phyloP scores from a whole-genome alignment of 2,329 filamentous ascomycete species.

The Westerdykella sp. region DNA sequence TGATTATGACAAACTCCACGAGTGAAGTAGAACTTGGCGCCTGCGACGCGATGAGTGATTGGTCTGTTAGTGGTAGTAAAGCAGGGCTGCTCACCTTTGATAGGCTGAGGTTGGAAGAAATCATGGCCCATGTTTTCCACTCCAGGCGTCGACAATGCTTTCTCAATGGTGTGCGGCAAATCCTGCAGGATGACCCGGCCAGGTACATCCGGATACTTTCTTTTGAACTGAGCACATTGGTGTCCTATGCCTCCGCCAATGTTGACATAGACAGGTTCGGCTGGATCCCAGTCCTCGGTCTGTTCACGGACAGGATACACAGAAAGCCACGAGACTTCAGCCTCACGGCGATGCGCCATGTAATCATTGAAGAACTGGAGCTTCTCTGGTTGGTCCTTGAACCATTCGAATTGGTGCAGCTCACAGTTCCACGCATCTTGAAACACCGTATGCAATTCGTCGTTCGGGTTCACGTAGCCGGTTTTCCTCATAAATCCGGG shows the following conservation, averaged over 20 bases:
- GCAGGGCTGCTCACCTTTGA: slow-evolving; percentile 14
- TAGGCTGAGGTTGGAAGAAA: slow-evolving; percentile 24
- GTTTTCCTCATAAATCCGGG: slow-evolving; percentile 4
- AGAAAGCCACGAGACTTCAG: slow-evolving; percentile 1
- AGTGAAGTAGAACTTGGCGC: slow-evolving; percentile 37
- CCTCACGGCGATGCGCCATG: slow-evolving; percentile 6
- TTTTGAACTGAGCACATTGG: slow-evolving; percentile 31
- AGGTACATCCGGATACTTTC: slow-evolving; percentile 26
- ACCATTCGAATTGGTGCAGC: slow-evolving; percentile 2
- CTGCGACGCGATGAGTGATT: slow-evolving; percentile 1
- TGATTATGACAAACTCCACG: slow-evolving; percentile 38
- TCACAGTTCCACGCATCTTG: slow-evolving; percentile 6
- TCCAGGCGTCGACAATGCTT: slow-evolving; percentile 19
- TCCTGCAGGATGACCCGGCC: slow-evolving; percentile 41
- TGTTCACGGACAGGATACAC: slow-evolving; percentile 4
- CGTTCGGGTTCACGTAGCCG: slow-evolving; percentile 5
- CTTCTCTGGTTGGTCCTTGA: slow-evolving; percentile 5
- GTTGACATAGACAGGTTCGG: slow-evolving; percentile 34
- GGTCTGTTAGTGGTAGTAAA: background rate
- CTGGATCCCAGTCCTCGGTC: background rate
- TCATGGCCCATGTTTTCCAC: slow-evolving; percentile 24
- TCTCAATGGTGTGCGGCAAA: slow-evolving; percentile 24
- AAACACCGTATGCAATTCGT: slow-evolving; percentile 3
- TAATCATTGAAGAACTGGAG: slow-evolving; percentile 8
- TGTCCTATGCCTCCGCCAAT: slow-evolving; percentile 41